phyloP scores from a whole-genome alignment of 106 monocot genomes.

The Ottelia alismoides region DNA sequence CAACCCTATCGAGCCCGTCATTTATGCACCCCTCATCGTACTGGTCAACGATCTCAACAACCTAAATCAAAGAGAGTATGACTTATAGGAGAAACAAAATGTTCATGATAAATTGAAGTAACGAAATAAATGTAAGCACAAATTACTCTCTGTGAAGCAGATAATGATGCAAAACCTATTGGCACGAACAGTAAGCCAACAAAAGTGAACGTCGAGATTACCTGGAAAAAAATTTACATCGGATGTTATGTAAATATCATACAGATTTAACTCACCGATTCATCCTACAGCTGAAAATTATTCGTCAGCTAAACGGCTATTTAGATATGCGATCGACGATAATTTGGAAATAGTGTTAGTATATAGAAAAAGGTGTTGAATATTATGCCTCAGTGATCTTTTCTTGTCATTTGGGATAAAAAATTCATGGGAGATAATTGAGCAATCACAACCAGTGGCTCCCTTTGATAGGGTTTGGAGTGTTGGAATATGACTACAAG shows the following conservation, averaged over 20 bases:
- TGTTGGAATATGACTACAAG: no score
- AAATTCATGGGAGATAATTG: no score
- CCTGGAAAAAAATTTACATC: no score
- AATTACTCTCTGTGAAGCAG: constrained; percentile 47
- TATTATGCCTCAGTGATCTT: no score
- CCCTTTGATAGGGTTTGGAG: no score
- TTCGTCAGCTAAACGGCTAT: no score
- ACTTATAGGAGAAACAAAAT: neutral
- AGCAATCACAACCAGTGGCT: no score
- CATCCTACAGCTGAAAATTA: neutral
- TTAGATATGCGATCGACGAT: no score
- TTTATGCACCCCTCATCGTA: constrained; percentile 67
- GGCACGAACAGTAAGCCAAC: constrained; percentile 57
- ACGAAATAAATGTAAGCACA: neutral
- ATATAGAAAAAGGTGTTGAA: no score
- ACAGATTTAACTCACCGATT: neutral
- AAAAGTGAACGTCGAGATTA: constrained; percentile 36
- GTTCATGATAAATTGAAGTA: neutral
- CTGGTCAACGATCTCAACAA: constrained; percentile 59
- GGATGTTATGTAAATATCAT: no score
- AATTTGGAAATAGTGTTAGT: no score
- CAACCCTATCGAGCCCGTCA: constrained; percentile 17
- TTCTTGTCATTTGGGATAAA: no score
- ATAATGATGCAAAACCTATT: constrained; percentile 53
- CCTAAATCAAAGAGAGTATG: constrained; percentile 18